These are phyloP conservation scores for Suillus subaureus DNA, from an alignment of 768 basidiomycete species.

Conservation along the genomic window DNA sequence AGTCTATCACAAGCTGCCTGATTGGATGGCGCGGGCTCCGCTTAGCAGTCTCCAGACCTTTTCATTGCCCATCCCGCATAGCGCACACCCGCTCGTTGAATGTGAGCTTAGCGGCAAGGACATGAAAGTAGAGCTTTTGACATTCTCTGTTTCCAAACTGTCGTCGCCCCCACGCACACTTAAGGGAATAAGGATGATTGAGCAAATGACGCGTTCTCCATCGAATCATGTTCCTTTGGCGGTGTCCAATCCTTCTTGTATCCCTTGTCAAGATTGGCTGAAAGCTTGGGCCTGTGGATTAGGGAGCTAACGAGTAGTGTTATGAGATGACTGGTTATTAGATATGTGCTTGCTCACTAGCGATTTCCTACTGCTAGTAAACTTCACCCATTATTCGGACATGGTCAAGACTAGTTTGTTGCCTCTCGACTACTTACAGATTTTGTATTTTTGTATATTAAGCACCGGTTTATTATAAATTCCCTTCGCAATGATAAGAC, in stretches of 20 bases:
- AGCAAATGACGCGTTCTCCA: neutral
- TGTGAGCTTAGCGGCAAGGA: neutral
- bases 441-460: neutral
- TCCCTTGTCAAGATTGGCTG: neutral
- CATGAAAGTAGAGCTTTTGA: neutral
- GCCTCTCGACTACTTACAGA: neutral
- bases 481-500: too few relatives aligned
- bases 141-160: neutral
- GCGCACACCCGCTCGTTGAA: neutral
- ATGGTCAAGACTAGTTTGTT: neutral
- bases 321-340: too few relatives aligned
- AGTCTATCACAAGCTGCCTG: neutral
- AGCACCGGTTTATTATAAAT: too few relatives aligned
- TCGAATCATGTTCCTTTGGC: neutral
- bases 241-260: neutral
- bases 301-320: neutral
- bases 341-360: neutral
- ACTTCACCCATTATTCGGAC: neutral
- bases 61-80: conserved; percentile 1
- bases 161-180: neutral
- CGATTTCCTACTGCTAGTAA: neutral
- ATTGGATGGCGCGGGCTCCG: neutral
- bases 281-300: neutral
- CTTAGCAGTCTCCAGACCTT: neutral
- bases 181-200: neutral